These are phyloP conservation scores for Gynandropsis gynandra DNA, from an alignment of 345 rosid genomes.

Conservation along the genomic window DNA sequence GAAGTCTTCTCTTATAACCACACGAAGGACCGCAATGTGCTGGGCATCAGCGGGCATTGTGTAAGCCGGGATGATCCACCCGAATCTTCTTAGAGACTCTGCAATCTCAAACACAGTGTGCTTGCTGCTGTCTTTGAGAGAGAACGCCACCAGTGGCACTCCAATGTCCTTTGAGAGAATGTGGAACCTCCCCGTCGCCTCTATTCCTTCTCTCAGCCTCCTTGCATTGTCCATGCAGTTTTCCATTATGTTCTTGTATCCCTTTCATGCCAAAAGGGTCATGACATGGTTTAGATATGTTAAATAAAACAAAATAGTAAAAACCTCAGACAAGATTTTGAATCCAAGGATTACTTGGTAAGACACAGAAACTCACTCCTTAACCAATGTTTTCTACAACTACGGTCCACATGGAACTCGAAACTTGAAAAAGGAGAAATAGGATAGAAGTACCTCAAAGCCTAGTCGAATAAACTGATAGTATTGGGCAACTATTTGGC, in stretches of 20 bases:
- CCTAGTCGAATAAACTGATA: slow-evolving; percentile 78
- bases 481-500: slow-evolving; percentile 83
- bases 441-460: slow-evolving; percentile 41
- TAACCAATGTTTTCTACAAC: no score
- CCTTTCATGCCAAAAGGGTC: slow-evolving; percentile 26
- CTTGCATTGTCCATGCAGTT: slow-evolving; percentile 52
- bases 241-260: slow-evolving; percentile 59
- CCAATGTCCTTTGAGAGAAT: slow-evolving; percentile 63
- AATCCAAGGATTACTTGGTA: no score
- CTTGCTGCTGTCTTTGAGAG: slow-evolving; percentile 45
- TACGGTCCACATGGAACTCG: no score
- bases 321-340: no score
- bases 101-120: slow-evolving; percentile 64
- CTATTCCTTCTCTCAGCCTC: slow-evolving; percentile 53
- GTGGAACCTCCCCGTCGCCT: slow-evolving; percentile 46
- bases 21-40: slow-evolving; percentile 57
- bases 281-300: slow-evolving; percentile 5
- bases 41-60: slow-evolving; percentile 72
- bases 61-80: slow-evolving; percentile 72
- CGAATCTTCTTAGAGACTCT: slow-evolving; percentile 45
- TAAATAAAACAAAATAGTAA: no score
- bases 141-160: slow-evolving; percentile 68
- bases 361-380: no score
- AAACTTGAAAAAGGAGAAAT: not conserved
- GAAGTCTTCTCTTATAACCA: slow-evolving; percentile 64